phyloP scores from a whole-genome alignment of 768 basidiomycete species.

The Pleurotus pulmonarius region DNA sequence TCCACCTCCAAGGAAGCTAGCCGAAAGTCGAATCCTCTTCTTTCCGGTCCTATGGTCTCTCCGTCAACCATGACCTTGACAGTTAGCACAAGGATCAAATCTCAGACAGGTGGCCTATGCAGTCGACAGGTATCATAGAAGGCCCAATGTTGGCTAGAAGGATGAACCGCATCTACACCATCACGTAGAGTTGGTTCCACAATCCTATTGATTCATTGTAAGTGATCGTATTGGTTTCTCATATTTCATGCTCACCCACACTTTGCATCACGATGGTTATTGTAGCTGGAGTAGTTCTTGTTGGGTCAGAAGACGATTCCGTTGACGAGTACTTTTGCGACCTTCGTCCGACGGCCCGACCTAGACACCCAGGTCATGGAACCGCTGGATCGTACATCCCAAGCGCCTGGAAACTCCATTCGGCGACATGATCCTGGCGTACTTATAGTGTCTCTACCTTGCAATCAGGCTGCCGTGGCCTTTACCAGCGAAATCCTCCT shows the following conservation, averaged over 20 bases:
- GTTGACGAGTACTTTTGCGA: background rate
- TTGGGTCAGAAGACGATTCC: background rate
- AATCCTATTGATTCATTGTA: background rate
- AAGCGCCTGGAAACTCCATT: constrained; percentile 1
- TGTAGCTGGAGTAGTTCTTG: background rate
- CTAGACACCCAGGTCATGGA: background rate
- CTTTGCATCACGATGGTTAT: constrained; percentile 8
- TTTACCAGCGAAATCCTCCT: background rate
- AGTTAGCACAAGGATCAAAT: no score
- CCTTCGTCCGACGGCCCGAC: no score
- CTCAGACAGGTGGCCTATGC: constrained; percentile 4
- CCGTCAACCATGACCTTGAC: no score
- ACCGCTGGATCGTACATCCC: background rate
- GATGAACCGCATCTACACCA: background rate
- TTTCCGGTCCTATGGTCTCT: no score
- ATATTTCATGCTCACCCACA: background rate
- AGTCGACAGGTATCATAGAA: background rate
- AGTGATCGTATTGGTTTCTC: background rate
- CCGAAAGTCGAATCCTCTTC: no score
- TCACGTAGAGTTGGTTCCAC: background rate
- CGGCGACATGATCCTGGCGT: background rate
- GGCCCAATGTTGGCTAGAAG: background rate
- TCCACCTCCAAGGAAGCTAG: no score
- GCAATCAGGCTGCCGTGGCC: background rate
- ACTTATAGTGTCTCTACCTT: constrained; percentile 10